These are phyloP conservation scores for Gypsophila paniculata DNA, from an alignment of 179 eudicot genomes.

Conservation along the genomic window DNA sequence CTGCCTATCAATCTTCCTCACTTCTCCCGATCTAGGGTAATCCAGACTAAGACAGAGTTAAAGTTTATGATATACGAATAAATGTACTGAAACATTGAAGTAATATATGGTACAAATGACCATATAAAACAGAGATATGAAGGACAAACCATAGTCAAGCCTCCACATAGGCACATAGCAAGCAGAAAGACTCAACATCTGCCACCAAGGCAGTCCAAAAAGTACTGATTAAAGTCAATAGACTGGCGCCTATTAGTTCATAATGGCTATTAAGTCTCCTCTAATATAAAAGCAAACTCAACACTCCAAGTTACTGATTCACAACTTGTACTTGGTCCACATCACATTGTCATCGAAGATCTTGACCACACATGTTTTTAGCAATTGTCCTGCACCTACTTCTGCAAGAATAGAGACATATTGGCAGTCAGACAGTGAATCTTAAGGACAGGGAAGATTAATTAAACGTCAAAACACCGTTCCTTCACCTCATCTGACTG, in stretches of 20 bases:
- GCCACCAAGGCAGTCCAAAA: conserved; percentile 24
- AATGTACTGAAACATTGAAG: not conserved
- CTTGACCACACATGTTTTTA: not conserved
- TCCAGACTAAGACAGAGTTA: conserved; percentile 27
- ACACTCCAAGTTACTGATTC: conserved; percentile 27
- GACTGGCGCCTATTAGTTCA: conserved; percentile 21
- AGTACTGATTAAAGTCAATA: conserved; percentile 24
- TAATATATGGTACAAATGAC: conserved; percentile 15
- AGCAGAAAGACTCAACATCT: conserved; percentile 29
- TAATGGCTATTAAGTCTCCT: conserved; percentile 18
- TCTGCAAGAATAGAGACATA: conserved; percentile 22
- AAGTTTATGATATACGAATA: conserved; percentile 2
- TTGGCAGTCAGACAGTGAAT: conserved; percentile 6
- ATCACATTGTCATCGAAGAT: not conserved
- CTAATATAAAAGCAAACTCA: conserved; percentile 22
- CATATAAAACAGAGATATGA: conserved; percentile 19
- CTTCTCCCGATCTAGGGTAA: conserved; percentile 35
- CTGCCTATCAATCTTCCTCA: conserved; percentile 28
- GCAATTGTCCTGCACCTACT: conserved; percentile 6
- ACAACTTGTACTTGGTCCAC: conserved; percentile 16
- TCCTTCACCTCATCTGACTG: conserved; percentile 27
- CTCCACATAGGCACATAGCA: conserved; percentile 18
- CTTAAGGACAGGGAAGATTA: not conserved
- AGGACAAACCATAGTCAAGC: conserved; percentile 27
- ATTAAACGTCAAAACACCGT: conserved; percentile 8